These are phyloP conservation scores for Chlorencoelia australis DNA, from an alignment of 2,329 filamentous ascomycete species.

Conservation along the genomic window DNA sequence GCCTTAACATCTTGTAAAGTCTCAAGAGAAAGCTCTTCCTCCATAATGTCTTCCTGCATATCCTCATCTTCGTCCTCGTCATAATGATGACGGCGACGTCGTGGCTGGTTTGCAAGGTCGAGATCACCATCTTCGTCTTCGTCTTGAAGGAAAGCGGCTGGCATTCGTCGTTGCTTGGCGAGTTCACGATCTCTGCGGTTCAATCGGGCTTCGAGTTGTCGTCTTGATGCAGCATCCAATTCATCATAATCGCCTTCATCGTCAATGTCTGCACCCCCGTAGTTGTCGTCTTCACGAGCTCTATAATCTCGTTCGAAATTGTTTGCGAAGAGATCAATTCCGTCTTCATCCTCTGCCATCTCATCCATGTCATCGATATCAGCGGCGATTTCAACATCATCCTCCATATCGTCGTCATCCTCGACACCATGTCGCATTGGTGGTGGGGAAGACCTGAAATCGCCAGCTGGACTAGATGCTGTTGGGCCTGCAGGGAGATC, in stretches of 20 bases:
- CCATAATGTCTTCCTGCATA: slow-evolving; percentile 89
- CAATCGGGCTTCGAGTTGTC: slow-evolving; percentile 62
- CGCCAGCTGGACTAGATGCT: slow-evolving; percentile 42
- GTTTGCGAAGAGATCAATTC: slow-evolving; percentile 67
- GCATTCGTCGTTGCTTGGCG: slow-evolving; percentile 54
- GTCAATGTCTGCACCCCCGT: slow-evolving; percentile 64
- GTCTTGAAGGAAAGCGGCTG: slow-evolving; percentile 63
- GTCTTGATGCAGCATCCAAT: slow-evolving; percentile 54
- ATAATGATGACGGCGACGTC: slow-evolving; percentile 78
- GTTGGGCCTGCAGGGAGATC: slow-evolving; percentile 41
- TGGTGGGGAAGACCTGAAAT: slow-evolving; percentile 55
- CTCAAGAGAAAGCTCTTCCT: slow-evolving; percentile 87
- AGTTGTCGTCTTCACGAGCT: slow-evolving; percentile 56
- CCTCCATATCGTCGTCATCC: slow-evolving; percentile 59
- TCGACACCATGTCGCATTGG: slow-evolving; percentile 49
- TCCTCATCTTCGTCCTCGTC: slow-evolving; percentile 91
- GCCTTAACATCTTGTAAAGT: slow-evolving; percentile 90
- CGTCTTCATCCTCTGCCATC: slow-evolving; percentile 71
- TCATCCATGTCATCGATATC: slow-evolving; percentile 72
- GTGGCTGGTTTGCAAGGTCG: slow-evolving; percentile 76
- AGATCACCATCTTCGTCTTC: slow-evolving; percentile 74
- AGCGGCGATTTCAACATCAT: slow-evolving; percentile 62
- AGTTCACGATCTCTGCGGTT: slow-evolving; percentile 66
- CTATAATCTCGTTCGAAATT: slow-evolving; percentile 64
- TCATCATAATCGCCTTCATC: slow-evolving; percentile 67